Evolutionary conservation across 768 basidiomycete species (phyloP).

Genomic region (Tulasnella calospora): DNA sequence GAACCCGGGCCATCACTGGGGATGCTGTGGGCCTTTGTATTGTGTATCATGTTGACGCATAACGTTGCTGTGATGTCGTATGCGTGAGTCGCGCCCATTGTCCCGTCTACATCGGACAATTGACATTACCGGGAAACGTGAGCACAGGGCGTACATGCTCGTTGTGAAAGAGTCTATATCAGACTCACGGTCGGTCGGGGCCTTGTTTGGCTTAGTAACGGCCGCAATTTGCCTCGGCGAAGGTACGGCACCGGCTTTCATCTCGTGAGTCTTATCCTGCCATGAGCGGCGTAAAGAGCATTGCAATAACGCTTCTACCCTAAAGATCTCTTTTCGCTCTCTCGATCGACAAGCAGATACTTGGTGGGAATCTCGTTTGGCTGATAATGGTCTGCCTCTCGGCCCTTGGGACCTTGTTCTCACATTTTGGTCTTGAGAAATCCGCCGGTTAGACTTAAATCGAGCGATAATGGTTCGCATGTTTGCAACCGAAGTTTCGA

Average conservation of each 20-base stretch:
- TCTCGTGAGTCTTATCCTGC: constrained; percentile 41
- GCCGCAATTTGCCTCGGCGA: constrained; percentile 44
- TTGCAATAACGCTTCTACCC: background rate
- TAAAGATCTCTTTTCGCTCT: constrained; percentile 54
- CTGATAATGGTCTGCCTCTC: constrained; percentile 39
- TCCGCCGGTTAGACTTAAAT: too few species aligned
- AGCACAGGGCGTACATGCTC: constrained; percentile 56
- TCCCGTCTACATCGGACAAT: background rate
- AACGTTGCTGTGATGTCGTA: constrained; percentile 48
- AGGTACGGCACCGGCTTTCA: constrained; percentile 55
- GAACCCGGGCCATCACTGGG: background rate
- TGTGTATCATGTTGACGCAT: constrained; percentile 42
- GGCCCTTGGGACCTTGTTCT: background rate
- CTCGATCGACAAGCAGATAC: constrained; percentile 46
- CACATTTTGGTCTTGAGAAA: background rate
- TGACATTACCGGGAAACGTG: background rate
- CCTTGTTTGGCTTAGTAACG: constrained; percentile 60
- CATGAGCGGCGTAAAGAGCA: background rate
- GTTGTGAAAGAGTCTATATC: constrained; percentile 54
- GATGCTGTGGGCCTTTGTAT: constrained; percentile 47
- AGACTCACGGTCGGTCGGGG: constrained; percentile 51
- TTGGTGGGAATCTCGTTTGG: constrained; percentile 54
- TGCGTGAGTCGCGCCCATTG: constrained; percentile 43
- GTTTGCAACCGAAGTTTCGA: too few species aligned
- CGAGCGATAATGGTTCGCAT: too few species aligned